Conservation (phyloP, 805 yeast species). For the Yarrowia keelungensis region DNA sequence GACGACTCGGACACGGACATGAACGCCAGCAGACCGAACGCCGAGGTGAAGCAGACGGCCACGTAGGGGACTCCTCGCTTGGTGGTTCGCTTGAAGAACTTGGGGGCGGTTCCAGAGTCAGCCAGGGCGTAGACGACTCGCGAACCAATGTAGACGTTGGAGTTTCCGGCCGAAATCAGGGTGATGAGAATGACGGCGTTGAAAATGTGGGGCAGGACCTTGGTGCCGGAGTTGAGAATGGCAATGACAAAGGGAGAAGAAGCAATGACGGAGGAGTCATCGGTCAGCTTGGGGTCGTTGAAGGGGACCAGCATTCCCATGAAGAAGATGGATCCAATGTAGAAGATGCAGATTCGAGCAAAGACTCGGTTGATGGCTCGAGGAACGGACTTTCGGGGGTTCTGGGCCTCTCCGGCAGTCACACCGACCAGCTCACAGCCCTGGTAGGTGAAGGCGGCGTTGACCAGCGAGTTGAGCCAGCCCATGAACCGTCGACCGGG, state of each 20-base stretch:
- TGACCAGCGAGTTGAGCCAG: conserved; percentile 55
- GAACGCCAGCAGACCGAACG: conserved; percentile 70
- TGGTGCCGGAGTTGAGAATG: conserved; percentile 58
- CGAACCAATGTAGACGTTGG: conserved; percentile 68
- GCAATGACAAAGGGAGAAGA: conserved; percentile 59
- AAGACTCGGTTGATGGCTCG: conserved; percentile 62
- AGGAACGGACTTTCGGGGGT: conserved; percentile 64
- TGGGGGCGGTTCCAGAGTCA: conserved; percentile 74
- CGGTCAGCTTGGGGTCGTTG: conserved; percentile 55
- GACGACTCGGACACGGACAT: conserved; percentile 61
- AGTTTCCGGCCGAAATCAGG: conserved; percentile 68
- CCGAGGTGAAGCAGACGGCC: conserved; percentile 58
- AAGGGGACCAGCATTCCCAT: conserved; percentile 66
- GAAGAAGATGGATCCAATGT: conserved; percentile 58
- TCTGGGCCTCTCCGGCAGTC: conserved; percentile 64
- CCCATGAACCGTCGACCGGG: conserved; percentile 44
- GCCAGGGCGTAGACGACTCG: conserved; percentile 70
- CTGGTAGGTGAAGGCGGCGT: conserved; percentile 61
- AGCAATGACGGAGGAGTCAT: conserved; percentile 55
- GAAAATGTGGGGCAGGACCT: conserved; percentile 56
- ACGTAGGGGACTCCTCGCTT: conserved; percentile 74
- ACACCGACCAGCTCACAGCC: conserved; percentile 64
- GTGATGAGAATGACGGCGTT: conserved; percentile 67
- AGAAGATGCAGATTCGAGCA: conserved; percentile 58
- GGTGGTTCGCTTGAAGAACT: conserved; percentile 66